A percentile compares a stretch with the other conserved stretches of the same genome.
Evolutionary conservation across 75 land plant genomes (phyloP).

Genomic region (Ceratopteris richardii): DNA sequence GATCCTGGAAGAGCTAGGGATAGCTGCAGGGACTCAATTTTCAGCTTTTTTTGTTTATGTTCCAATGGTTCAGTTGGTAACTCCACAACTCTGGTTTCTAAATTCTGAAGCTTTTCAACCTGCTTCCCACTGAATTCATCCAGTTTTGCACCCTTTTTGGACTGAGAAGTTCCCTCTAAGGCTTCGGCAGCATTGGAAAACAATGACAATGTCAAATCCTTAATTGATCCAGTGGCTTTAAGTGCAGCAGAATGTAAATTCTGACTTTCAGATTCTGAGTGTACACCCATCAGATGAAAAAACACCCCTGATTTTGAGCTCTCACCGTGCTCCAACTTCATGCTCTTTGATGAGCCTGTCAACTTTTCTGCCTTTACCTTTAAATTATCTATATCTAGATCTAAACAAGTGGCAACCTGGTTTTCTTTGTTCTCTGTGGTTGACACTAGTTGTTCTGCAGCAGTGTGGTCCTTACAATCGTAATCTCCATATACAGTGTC

Average conservation of each 20-base stretch:
- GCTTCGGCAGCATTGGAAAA: constrained; percentile 9
- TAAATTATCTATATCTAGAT: background rate
- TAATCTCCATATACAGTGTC: too few relatives aligned
- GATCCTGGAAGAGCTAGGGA: constrained; percentile 69
- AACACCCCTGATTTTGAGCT: background rate
- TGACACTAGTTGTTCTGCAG: too few relatives aligned
- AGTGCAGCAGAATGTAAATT: background rate
- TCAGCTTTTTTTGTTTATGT: constrained; percentile 38
- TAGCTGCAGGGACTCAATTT: constrained; percentile 59
- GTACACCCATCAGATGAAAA: background rate
- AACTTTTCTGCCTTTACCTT: background rate
- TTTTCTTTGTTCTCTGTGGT: background rate
- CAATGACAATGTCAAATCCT: constrained; percentile 14
- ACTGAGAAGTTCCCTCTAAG: constrained; percentile 15
- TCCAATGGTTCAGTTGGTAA: constrained; percentile 11
- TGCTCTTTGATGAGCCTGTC: background rate
- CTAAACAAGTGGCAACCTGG: background rate
- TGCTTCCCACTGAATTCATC: constrained; percentile 1
- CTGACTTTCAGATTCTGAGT: background rate
- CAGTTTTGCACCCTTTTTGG: background rate
- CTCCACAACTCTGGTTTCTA: constrained; percentile 13
- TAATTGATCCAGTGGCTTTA: background rate
- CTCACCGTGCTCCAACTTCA: background rate
- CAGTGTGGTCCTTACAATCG: too few relatives aligned
- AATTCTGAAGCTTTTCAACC: constrained; percentile 55